phyloP scores from a whole-genome alignment of 129 eudicot genomes.

The Arctium minus region DNA sequence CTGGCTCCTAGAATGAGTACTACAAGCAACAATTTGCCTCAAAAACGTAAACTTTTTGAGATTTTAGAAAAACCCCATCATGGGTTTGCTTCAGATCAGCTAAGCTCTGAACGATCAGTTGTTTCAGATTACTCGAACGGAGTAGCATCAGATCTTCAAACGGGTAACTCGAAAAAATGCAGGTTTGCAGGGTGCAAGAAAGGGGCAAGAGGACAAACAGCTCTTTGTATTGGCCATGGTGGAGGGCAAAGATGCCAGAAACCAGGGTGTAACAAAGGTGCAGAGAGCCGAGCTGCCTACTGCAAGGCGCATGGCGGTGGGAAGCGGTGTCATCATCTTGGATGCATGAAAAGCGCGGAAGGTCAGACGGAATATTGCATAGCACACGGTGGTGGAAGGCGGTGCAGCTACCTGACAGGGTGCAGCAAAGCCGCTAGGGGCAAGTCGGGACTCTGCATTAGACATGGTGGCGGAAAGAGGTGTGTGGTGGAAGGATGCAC shows the following conservation, averaged over 20 bases:
- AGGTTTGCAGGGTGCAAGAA: slow-evolving; percentile 53
- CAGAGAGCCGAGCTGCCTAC: slow-evolving; percentile 74
- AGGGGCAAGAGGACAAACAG: slow-evolving; percentile 71
- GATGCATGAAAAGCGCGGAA: slow-evolving; percentile 77
- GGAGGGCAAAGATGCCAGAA: slow-evolving; percentile 84
- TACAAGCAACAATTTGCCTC: slow-evolving; percentile 7
- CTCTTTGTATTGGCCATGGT: slow-evolving; percentile 75
- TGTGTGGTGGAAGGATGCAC: slow-evolving; percentile 69
- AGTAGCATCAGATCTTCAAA: slow-evolving; percentile 36
- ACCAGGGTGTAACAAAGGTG: slow-evolving; percentile 74
- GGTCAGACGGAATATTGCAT: slow-evolving; percentile 73
- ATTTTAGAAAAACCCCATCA: slow-evolving; percentile 7
- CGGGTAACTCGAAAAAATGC: slow-evolving; percentile 42
- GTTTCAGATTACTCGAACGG: slow-evolving; percentile 42
- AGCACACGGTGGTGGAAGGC: slow-evolving; percentile 75
- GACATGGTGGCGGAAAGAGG: slow-evolving; percentile 90
- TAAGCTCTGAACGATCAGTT: slow-evolving; percentile 50
- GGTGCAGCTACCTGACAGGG: slow-evolving; percentile 53
- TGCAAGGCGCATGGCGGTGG: slow-evolving; percentile 91
- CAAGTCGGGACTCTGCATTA: slow-evolving; percentile 75
- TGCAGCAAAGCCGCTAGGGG: slow-evolving; percentile 82
- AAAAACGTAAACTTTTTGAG: slow-evolving; percentile 18
- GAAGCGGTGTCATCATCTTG: slow-evolving; percentile 57
- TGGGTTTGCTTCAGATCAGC: slow-evolving; percentile 7
- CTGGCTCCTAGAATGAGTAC: slow-evolving; percentile 61